Evolutionary conservation across 495 filamentous ascomycete genomes (phyloP).

Genomic region (Hypoxylon fragiforme): DNA sequence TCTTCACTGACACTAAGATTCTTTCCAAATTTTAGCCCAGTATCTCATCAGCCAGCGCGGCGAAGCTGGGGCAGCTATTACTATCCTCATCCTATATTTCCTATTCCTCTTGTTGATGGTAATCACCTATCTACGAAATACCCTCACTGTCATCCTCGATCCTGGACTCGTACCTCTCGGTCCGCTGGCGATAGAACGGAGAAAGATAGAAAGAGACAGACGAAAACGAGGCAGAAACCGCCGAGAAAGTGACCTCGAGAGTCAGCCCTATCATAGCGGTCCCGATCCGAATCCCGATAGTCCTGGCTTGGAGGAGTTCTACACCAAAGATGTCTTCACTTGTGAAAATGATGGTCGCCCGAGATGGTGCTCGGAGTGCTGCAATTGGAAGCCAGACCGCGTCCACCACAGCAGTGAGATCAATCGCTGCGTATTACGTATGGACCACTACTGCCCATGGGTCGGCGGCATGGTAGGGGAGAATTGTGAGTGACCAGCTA

Average conservation of each 20-base stretch:
- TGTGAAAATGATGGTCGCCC: constrained; percentile 80
- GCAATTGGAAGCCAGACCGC: constrained; percentile 81
- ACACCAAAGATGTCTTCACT: constrained; percentile 78
- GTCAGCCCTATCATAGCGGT: constrained; percentile 37
- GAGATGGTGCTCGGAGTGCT: constrained; percentile 77
- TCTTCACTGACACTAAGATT: constrained; percentile 11
- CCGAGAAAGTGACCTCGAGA: constrained; percentile 45
- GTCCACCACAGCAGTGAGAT: constrained; percentile 83
- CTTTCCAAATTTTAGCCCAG: constrained; percentile 51
- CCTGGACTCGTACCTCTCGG: constrained; percentile 72
- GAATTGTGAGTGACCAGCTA: constrained; percentile 56
- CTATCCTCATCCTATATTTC: constrained; percentile 71
- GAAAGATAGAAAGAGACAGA: constrained; percentile 22
- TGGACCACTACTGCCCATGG: constrained; percentile 97
- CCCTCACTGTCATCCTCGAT: constrained; percentile 63
- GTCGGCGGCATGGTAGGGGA: constrained; percentile 88
- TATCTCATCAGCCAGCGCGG: constrained; percentile 61
- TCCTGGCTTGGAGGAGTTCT: constrained; percentile 62
- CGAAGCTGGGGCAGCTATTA: constrained; percentile 61
- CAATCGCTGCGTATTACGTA: constrained; percentile 77
- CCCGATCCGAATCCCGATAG: constrained; percentile 47
- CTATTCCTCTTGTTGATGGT: constrained; percentile 66
- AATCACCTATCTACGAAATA: constrained; percentile 68
- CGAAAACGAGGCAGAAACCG: constrained; percentile 30
- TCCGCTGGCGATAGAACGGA: constrained; percentile 40